Evolutionary conservation across 2,329 filamentous ascomycete species (phyloP).

Genomic region (Lomentospora prolificans): DNA sequence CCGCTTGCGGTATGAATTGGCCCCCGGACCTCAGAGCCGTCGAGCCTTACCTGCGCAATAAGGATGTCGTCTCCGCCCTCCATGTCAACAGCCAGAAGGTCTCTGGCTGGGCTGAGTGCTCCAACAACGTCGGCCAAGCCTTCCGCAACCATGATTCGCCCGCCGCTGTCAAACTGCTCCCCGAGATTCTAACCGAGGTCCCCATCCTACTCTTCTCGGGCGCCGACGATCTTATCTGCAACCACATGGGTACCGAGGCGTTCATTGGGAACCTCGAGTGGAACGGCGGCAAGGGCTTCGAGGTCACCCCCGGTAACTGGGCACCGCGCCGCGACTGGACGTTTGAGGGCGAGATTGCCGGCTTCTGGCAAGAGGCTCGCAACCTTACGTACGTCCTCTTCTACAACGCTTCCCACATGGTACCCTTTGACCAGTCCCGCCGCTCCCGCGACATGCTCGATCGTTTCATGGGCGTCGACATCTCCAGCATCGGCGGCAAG

Average conservation of each 20-base stretch:
- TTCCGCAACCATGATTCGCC: constrained; percentile 64
- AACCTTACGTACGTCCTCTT: constrained; percentile 95
- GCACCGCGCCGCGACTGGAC: constrained; percentile 90
- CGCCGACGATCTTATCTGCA: constrained; percentile 91
- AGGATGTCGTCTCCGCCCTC: constrained; percentile 70
- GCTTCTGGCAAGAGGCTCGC: constrained; percentile 87
- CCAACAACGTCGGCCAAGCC: constrained; percentile 60
- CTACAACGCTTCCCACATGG: constrained; percentile 96
- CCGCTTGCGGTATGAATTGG: constrained; percentile 96
- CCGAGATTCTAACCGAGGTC: constrained; percentile 66
- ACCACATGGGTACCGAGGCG: constrained; percentile 87
- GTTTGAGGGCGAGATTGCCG: constrained; percentile 79
- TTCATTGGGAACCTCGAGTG: constrained; percentile 85
- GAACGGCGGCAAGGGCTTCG: constrained; percentile 88
- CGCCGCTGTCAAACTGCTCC: constrained; percentile 66
- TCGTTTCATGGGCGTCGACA: constrained; percentile 89
- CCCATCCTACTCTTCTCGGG: constrained; percentile 85
- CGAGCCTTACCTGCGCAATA: constrained; percentile 72
- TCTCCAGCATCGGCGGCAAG: constrained; percentile 72
- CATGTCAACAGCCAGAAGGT: constrained; percentile 75
- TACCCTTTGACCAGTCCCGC: constrained; percentile 84
- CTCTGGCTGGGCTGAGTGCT: constrained; percentile 88
- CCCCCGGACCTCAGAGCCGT: constrained; percentile 73
- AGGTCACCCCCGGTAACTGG: constrained; percentile 75
- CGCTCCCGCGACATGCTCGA: constrained; percentile 93